A percentile compares a stretch with the other conserved stretches of the same genome.
Evolutionary conservation across 2,329 filamentous ascomycete species (phyloP).

Genomic region (Cladosporium sp.): DNA sequence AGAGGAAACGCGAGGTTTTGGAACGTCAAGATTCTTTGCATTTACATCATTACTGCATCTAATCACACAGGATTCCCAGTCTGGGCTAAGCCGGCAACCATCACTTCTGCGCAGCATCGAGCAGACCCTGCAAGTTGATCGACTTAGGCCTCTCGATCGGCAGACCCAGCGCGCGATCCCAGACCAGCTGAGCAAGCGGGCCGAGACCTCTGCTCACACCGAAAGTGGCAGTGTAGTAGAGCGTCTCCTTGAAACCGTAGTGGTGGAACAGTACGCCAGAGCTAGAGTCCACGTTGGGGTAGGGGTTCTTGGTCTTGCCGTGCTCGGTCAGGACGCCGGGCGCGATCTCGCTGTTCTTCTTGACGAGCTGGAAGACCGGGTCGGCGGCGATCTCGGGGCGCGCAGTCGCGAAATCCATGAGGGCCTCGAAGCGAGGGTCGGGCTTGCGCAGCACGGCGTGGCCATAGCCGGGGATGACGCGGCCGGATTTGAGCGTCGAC

Average conservation of each 20-base stretch:
- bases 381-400: slow-evolving; percentile 79
- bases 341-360: slow-evolving; percentile 87
- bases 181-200: slow-evolving; percentile 88
- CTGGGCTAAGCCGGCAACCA: not conserved
- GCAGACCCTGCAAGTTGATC: slow-evolving; percentile 81
- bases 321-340: slow-evolving; percentile 87
- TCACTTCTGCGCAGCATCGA: slow-evolving; percentile 49
- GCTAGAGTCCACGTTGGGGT: slow-evolving; percentile 90
- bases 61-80: too few species aligned
- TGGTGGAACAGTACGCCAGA: slow-evolving; percentile 96
- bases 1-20: too few species aligned
- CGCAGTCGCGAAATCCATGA: slow-evolving; percentile 89
- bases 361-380: slow-evolving; percentile 88
- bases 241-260: slow-evolving; percentile 93
- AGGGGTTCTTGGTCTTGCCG: slow-evolving; percentile 65
- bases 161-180: slow-evolving; percentile 87
- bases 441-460: slow-evolving; percentile 95
- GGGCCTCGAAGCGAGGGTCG: slow-evolving; percentile 89
- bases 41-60: too few species aligned
- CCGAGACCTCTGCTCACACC: slow-evolving; percentile 69
- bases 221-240: slow-evolving; percentile 80
- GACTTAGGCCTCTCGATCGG: slow-evolving; percentile 98
- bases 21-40: too few species aligned
- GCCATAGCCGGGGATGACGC: slow-evolving; percentile 90
- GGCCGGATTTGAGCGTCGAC: slow-evolving; percentile 85